Conservation (phyloP, 75 land plant genomes). For the Selaginella moellendorffii region DNA sequence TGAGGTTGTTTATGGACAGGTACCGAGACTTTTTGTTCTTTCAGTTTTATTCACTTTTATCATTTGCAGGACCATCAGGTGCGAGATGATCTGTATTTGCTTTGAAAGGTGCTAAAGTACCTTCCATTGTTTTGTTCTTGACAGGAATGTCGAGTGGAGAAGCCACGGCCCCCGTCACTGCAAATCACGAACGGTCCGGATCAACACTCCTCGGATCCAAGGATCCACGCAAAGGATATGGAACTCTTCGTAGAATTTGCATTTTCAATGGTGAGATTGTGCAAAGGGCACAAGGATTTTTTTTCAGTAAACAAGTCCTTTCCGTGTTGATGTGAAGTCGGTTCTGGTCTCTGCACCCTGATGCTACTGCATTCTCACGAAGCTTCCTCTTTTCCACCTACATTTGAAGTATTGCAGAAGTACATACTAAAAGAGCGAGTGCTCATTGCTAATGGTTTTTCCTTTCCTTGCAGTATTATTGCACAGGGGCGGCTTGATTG, state of each 20-base stretch:
- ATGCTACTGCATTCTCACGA: slow-evolving; percentile 90
- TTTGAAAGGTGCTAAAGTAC: slow-evolving; percentile 44
- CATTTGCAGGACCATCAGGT: slow-evolving; percentile 64
- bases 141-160: too few species aligned
- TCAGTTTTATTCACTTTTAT: background rate
- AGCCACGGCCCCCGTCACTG: too few species aligned
- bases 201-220: background rate
- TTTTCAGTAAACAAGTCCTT: slow-evolving; percentile 31
- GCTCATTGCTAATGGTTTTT: too few species aligned
- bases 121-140: background rate
- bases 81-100: slow-evolving; percentile 77
- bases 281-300: slow-evolving; percentile 67
- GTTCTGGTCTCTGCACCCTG: slow-evolving; percentile 82
- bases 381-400: slow-evolving; percentile 86
- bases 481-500: slow-evolving; percentile 93
- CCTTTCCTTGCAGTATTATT: slow-evolving; percentile 96
- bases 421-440: too few species aligned
- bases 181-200: too few species aligned
- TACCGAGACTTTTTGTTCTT: slow-evolving; percentile 14
- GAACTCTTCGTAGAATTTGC: slow-evolving; percentile 85
- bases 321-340: slow-evolving; percentile 32
- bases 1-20: slow-evolving; percentile 97
- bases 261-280: slow-evolving; percentile 81
- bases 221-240: slow-evolving; percentile 56
- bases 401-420: slow-evolving; percentile 99